Evolutionary conservation across 305 asterid species (phyloP), one percentile per base, ranked within the genome.

Genomic region (Fraxinus ornus): DNA sequence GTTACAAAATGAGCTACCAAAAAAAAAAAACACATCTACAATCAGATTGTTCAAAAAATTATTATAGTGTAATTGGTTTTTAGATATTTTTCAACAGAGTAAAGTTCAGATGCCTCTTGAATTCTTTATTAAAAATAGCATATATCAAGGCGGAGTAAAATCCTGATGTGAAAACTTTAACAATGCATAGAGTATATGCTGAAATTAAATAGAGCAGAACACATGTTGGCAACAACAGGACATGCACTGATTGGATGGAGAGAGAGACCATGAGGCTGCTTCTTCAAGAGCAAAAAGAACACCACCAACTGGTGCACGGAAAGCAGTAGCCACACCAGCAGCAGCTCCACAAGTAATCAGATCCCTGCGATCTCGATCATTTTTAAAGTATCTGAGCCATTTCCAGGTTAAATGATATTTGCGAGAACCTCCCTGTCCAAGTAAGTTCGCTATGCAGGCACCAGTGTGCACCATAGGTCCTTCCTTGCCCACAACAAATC

Each of bases 391-490:
- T 87, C 89, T 93, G 79, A 95, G 96, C 95, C 98, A 95, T 88
- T 84, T 91, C 99, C 98, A 95, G 62, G 99, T 95, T 87, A 95
- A 85, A 78, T 85, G 97, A 84, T 95, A 94, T 90, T 93, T 95
- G 81, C 96, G 94, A 30, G 99, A 95, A 78, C 98, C 99, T 81
- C 99, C 99, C 81, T 95, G 99, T 41, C 99, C 99, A 71, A 95
- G 98, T 83, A 95, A 90, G 88, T 92, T 93, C 78, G 98, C 98
- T 84, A 95, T 90, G 86, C 98, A 95, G 17, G 98, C 98, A 78
- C 98, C 98, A 26, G 98, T 95, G 77, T 95, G 98, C 66, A 95
- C 98, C 98, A 95, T 95, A 19, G 98, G 98, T 82, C 98, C 98
- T 87, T 95, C 99, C 89, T 95, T 95, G 76, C 99, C 99, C 79